Evolutionary conservation across 2,329 filamentous ascomycete species (phyloP).

Genomic region (Colletotrichum sp.): DNA sequence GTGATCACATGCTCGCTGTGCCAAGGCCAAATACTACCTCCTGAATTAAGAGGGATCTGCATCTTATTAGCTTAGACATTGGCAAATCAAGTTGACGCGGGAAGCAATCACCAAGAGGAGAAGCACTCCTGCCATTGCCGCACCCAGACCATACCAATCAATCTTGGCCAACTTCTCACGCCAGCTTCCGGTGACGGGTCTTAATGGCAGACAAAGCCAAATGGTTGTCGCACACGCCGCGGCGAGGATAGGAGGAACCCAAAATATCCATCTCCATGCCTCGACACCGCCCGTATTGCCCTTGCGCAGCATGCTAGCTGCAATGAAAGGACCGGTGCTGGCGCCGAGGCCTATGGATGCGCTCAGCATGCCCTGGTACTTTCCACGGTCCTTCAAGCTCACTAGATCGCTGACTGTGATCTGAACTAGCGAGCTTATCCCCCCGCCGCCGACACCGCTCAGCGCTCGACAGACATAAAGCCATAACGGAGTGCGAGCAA

Average conservation of each 20-base stretch:
- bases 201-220: not conserved
- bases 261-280: not conserved
- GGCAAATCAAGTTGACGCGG: not conserved
- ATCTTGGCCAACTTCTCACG: not conserved
- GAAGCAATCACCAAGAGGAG: not conserved
- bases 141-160: not conserved
- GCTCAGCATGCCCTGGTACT: not conserved
- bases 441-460: not conserved
- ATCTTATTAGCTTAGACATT: not conserved
- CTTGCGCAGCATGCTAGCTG: not conserved
- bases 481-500: not conserved
- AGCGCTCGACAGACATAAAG: not conserved
- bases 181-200: not conserved
- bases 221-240: not conserved
- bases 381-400: not conserved
- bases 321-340: not conserved
- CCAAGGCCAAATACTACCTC: not conserved
- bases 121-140: not conserved
- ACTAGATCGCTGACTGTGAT: not conserved
- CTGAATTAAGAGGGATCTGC: not conserved
- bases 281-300: not conserved
- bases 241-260: not conserved
- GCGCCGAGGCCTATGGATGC: not conserved
- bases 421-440: not conserved
- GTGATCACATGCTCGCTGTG: not conserved